Conservation (phyloP, 2,329 filamentous ascomycete genomes). For the Trichoderma sp. region DNA sequence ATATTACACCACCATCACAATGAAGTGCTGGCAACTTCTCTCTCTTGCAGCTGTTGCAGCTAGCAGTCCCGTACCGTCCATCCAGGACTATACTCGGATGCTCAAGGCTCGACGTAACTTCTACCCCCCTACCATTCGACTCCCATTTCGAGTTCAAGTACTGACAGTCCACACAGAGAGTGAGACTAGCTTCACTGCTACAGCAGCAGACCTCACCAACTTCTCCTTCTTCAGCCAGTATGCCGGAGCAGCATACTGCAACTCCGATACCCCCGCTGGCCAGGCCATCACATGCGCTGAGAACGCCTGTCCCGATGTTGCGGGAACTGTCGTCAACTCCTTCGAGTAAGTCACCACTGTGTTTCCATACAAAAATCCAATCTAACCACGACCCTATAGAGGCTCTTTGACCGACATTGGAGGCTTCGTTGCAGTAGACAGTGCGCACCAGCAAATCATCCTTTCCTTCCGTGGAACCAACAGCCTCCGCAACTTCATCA, state of each 20-base stretch:
- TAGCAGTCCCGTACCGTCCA: slow-evolving; percentile 26
- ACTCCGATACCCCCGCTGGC: slow-evolving; percentile 40
- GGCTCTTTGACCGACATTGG: slow-evolving; percentile 43
- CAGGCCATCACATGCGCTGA: slow-evolving; percentile 42
- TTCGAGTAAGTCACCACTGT: slow-evolving; percentile 35
- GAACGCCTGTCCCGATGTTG: slow-evolving; percentile 43
- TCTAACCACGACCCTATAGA: slow-evolving; percentile 28
- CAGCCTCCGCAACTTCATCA: slow-evolving; percentile 60
- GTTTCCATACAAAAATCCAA: neutral
- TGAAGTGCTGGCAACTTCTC: slow-evolving; percentile 24
- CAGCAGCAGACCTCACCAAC: slow-evolving; percentile 34
- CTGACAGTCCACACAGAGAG: neutral
- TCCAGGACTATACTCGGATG: slow-evolving; percentile 27
- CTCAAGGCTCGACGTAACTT: slow-evolving; percentile 36
- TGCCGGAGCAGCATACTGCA: slow-evolving; percentile 53
- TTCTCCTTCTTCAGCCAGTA: slow-evolving; percentile 52
- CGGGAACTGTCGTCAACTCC: slow-evolving; percentile 42
- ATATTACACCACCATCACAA: neutral
- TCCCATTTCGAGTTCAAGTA: neutral
- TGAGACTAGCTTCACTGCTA: slow-evolving; percentile 16
- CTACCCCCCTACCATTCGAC: too few species aligned
- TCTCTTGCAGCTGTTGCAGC: slow-evolving; percentile 28
- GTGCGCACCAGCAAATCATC: slow-evolving; percentile 51
- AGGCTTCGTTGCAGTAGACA: slow-evolving; percentile 52
- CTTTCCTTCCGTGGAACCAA: slow-evolving; percentile 57